phyloP scores from a whole-genome alignment of 257 asterid genomes.

The Solanum bulbocastanum region DNA sequence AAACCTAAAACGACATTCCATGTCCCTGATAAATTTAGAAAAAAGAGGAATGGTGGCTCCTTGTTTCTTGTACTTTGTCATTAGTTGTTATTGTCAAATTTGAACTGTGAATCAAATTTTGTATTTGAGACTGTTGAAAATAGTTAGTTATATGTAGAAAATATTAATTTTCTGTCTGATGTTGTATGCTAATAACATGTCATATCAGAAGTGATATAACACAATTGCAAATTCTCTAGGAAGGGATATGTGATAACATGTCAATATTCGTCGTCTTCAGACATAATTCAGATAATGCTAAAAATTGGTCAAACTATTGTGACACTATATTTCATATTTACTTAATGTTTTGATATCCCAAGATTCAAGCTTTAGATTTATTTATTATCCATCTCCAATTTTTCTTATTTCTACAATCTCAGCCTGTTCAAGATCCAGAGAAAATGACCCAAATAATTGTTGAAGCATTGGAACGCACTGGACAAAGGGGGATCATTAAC shows the following conservation, averaged over 20 bases:
- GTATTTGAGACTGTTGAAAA: neutral
- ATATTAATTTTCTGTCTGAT: neutral
- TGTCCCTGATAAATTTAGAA: neutral
- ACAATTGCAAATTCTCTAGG: neutral
- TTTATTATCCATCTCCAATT: neutral
- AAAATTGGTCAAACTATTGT: neutral
- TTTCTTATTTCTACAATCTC: slow-evolving; percentile 16
- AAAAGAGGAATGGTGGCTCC: neutral
- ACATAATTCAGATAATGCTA: neutral
- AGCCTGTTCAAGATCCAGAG: slow-evolving; percentile 95
- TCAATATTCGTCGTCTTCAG: neutral
- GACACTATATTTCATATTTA: neutral
- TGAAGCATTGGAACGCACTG: slow-evolving; percentile 67
- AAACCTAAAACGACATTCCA: neutral
- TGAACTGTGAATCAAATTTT: neutral
- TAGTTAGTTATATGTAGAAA: neutral
- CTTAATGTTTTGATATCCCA: neutral
- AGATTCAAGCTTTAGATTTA: neutral
- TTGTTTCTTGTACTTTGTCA: neutral
- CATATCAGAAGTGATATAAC: neutral
- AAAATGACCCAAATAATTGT: slow-evolving; percentile 89
- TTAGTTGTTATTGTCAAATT: neutral
- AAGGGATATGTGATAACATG: neutral
- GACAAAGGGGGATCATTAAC: slow-evolving; percentile 87
- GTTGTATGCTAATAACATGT: neutral